Evolutionary conservation across 208 protist genomes (phyloP).

Genomic region (Leishmania guyanensis): DNA sequence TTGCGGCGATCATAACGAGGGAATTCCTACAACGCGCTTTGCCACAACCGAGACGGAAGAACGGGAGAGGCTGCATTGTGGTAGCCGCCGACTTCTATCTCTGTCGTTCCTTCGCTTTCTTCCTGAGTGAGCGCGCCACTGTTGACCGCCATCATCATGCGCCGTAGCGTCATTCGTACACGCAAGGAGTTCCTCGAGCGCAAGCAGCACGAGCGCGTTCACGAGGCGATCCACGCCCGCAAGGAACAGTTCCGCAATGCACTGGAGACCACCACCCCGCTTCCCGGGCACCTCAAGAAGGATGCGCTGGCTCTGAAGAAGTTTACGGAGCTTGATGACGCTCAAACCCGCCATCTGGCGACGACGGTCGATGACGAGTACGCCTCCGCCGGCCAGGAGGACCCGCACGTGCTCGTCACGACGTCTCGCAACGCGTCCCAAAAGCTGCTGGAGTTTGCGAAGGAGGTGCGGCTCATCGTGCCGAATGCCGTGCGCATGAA

Average conservation of each 20-base stretch:
- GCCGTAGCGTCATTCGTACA: slow-evolving; percentile 76
- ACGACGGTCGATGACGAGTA: slow-evolving; percentile 98
- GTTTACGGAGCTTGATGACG: slow-evolving; percentile 89
- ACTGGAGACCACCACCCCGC: slow-evolving; percentile 68
- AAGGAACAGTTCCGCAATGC: slow-evolving; percentile 89
- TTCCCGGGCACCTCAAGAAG: slow-evolving; percentile 88
- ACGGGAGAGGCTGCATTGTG: background rate
- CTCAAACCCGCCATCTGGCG: slow-evolving; percentile 58
- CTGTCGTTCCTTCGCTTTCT: background rate
- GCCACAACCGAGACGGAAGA: background rate
- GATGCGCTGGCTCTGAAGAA: slow-evolving; percentile 87
- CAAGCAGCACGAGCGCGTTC: slow-evolving; percentile 81
- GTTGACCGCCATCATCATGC: slow-evolving; percentile 41
- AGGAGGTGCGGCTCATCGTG: slow-evolving; percentile 98
- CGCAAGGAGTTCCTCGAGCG: slow-evolving; percentile 90
- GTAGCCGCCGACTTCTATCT: background rate
- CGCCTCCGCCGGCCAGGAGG: slow-evolving; percentile 92
- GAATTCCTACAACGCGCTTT: background rate
- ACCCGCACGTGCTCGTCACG: slow-evolving; percentile 99
- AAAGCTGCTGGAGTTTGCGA: slow-evolving; percentile 97
- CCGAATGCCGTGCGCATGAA: slow-evolving; percentile 99
- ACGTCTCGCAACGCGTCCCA: slow-evolving; percentile 97
- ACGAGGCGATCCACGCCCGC: slow-evolving; percentile 67
- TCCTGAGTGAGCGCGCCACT: background rate
- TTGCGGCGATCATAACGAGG: background rate